phyloP scores from a whole-genome alignment of 306 rosid species.

The Rosa persica region DNA sequence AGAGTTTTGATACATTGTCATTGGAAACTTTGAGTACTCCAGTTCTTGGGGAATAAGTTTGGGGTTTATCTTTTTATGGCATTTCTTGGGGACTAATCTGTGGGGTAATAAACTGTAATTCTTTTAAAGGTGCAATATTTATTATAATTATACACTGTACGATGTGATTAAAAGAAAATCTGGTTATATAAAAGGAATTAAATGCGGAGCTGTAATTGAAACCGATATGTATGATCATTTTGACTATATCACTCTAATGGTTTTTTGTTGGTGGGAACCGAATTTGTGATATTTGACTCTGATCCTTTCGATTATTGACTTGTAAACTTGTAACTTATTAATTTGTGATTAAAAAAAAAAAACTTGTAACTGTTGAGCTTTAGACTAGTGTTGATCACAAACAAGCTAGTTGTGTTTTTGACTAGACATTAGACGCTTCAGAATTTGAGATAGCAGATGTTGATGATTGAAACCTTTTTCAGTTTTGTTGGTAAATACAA shows the following conservation, averaged over 20 bases:
- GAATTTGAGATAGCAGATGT: background rate
- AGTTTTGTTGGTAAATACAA: background rate
- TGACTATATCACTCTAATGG: background rate
- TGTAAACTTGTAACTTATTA: background rate
- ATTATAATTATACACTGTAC: background rate
- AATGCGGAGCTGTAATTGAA: background rate
- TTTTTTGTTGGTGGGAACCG: constrained; percentile 1
- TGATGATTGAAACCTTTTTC: background rate
- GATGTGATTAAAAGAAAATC: background rate
- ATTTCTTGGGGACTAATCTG: background rate
- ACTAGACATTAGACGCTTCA: background rate
- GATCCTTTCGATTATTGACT: background rate
- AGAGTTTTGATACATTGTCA: too few relatives aligned
- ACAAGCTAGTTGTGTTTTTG: background rate
- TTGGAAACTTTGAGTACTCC: background rate
- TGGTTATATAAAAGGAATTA: background rate
- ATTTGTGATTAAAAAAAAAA: background rate
- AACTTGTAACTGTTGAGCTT: background rate
- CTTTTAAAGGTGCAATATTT: background rate
- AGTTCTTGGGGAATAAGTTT: background rate
- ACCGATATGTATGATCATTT: background rate
- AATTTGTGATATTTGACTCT: constrained; percentile 6
- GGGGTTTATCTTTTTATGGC: background rate
- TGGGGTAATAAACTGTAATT: background rate
- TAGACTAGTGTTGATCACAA: background rate